Evolutionary conservation across 1,284 basidiomycete species (phyloP), one percentile per base, ranked within the genome.

Genomic region (Gomphus bonarii): DNA sequence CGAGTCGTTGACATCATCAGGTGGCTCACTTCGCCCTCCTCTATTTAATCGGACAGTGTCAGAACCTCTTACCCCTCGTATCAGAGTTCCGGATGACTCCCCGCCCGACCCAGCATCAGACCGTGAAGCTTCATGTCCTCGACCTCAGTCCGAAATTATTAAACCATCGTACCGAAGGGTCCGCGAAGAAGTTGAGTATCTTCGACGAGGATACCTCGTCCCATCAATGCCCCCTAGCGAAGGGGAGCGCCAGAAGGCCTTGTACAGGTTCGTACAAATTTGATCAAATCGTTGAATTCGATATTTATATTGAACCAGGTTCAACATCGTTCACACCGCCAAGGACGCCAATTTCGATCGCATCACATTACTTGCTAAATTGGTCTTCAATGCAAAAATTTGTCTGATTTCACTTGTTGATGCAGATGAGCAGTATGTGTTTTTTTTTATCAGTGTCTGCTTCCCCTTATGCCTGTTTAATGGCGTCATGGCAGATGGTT

Each of bases 281-380:
- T 33, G 3, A 8, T 51, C 31, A 18, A 10, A 20, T 16, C 14
- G 16, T 30, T 42, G n/a, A 30, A 14, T 18, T 47, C 9, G 16
- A 4, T 10, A 16, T 33, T 30, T 12, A 30, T n/a, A 36, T 43
- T 25, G 9, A 56, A 58, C 64, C 62, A 88, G 87, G 62, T 93
- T 89, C 72, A 92, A 92, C 63, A 88, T 95, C 33, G 83, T 91
- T 77, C 82, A 89, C 62, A 92, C 91, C 0, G 82, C 82, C 16
- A 77, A 84, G 16, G 92, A 97, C 67, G 74, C 82, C 62, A 95
- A 95, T 68, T 97, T 97, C 67, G 93, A 97, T 69, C 81, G 94
- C 20, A 95, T 97, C 61, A 85, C 79, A 62, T 91, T 80, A 75
- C 78, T 97, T 50, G 89, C 88, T 55, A 95, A 95, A 72, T 75